Evolutionary conservation across 176 grass and related monocot species (phyloP).

Genomic region (Echinochloa phyllopogon): DNA sequence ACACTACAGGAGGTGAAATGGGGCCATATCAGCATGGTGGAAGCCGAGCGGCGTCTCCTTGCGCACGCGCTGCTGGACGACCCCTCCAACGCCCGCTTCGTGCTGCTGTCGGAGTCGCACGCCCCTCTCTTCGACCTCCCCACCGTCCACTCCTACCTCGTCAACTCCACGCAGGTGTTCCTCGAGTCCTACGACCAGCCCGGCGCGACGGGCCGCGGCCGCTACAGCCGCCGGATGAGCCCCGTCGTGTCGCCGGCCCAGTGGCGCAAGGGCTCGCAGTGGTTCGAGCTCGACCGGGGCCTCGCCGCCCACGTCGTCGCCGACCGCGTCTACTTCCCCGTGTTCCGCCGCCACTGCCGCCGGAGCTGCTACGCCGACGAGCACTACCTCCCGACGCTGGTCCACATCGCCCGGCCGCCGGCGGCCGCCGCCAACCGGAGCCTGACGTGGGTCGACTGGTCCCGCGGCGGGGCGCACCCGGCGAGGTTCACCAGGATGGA

Average conservation of each 20-base stretch:
- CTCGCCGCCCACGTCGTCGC: conserved; percentile 50
- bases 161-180: conserved; percentile 56
- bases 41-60: conserved; percentile 67
- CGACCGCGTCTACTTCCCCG: conserved; percentile 53
- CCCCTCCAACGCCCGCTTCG: conserved; percentile 61
- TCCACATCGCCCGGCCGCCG: conserved; percentile 40
- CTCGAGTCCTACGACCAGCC: conserved; percentile 64
- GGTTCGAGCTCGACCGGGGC: conserved; percentile 68
- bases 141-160: conserved; percentile 57
- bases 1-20: conserved; percentile 70
- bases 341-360: conserved; percentile 55
- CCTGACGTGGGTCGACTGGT: conserved; percentile 84
- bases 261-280: conserved; percentile 83
- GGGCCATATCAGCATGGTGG: conserved; percentile 72
- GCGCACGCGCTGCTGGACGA: conserved; percentile 73
- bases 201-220: conserved; percentile 45
- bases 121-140: conserved; percentile 69
- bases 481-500: conserved; percentile 56
- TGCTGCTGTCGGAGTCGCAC: conserved; percentile 67
- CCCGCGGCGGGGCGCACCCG: conserved; percentile 63
- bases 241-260: conserved; percentile 25
- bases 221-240: conserved; percentile 56
- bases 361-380: conserved; percentile 74
- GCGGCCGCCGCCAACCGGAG: conserved; percentile 15
- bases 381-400: conserved; percentile 64